Conservation (phyloP, 2,329 filamentous ascomycete genomes). For the Beauveria caledonica region DNA sequence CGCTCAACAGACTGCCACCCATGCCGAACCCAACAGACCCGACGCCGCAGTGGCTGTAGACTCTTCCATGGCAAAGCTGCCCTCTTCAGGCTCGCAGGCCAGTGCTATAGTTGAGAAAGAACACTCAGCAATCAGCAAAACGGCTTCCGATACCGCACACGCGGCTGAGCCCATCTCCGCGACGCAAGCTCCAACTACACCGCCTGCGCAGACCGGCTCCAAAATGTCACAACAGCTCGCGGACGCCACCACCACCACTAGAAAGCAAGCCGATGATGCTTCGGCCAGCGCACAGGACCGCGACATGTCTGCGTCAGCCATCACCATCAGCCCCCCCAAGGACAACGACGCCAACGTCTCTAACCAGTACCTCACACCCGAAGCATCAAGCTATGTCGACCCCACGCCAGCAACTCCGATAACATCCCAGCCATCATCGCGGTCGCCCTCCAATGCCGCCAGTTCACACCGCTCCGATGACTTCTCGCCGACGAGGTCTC, state of each 20-base stretch:
- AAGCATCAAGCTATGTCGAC: conserved; percentile 44
- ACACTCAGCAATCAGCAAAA: not conserved
- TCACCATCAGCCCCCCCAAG: conserved; percentile 40
- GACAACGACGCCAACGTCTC: conserved; percentile 28
- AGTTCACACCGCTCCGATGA: conserved; percentile 36
- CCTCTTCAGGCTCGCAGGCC: not conserved
- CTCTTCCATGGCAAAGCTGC: too few species aligned
- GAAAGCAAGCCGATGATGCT: not conserved
- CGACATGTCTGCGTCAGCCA: conserved; percentile 38
- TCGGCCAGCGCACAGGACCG: not conserved
- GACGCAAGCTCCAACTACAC: conserved; percentile 1
- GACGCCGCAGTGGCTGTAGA: not conserved
- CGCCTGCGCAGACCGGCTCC: conserved; percentile 8
- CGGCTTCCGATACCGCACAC: not conserved
- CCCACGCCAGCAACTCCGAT: conserved; percentile 50
- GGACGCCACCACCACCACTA: not conserved
- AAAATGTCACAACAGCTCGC: not conserved
- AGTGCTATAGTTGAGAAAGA: not conserved
- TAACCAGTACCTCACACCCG: conserved; percentile 38
- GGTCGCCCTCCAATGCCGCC: conserved; percentile 49
- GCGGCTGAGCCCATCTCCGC: not conserved
- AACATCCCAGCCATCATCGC: conserved; percentile 47
- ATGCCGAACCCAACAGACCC: not conserved
- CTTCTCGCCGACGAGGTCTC: conserved; percentile 41
- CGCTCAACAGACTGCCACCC: not conserved